phyloP scores from a whole-genome alignment of 176 grass and related monocot species.

The maize (Zea mays) region DNA sequence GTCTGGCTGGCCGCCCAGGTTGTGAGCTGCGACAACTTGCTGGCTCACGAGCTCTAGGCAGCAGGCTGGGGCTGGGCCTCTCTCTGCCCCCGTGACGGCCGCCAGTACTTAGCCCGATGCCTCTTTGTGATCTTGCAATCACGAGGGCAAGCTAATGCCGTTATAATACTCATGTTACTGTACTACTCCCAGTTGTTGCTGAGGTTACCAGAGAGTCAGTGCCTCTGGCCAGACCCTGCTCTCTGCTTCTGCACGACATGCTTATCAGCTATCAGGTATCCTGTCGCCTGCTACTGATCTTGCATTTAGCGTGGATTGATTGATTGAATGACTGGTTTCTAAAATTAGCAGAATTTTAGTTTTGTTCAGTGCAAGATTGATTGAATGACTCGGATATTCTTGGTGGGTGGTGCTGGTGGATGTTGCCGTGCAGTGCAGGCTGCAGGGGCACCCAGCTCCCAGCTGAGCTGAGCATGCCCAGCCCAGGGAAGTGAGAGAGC shows the following conservation, averaged over 20 bases:
- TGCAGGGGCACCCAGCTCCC: constrained; percentile 11
- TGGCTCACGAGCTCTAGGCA: constrained; percentile 1
- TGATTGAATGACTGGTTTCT: neutral
- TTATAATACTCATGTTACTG: constrained; percentile 28
- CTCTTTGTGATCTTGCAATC: neutral
- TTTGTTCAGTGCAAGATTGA: too few relatives aligned
- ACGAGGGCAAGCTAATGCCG: constrained; percentile 1
- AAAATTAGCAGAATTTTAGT: neutral
- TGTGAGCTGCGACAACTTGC: neutral
- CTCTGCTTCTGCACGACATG: constrained; percentile 4
- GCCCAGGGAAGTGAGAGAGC: neutral
- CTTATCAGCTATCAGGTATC: neutral
- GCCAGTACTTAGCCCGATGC: constrained; percentile 17
- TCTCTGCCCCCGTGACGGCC: constrained; percentile 26
- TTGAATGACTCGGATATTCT: neutral
- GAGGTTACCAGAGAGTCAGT: neutral
- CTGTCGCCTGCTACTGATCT: neutral
- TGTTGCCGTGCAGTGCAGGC: neutral
- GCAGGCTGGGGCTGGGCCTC: neutral
- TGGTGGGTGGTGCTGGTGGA: constrained; percentile 7
- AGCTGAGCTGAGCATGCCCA: neutral
- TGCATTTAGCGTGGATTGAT: neutral
- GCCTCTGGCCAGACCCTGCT: neutral
- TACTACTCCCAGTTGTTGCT: neutral
- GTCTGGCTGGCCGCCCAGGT: neutral